These are phyloP conservation scores for Nothophaeocryptopus gaeumannii DNA, from an alignment of 2,329 filamentous ascomycete genomes.

Conservation along the genomic window DNA sequence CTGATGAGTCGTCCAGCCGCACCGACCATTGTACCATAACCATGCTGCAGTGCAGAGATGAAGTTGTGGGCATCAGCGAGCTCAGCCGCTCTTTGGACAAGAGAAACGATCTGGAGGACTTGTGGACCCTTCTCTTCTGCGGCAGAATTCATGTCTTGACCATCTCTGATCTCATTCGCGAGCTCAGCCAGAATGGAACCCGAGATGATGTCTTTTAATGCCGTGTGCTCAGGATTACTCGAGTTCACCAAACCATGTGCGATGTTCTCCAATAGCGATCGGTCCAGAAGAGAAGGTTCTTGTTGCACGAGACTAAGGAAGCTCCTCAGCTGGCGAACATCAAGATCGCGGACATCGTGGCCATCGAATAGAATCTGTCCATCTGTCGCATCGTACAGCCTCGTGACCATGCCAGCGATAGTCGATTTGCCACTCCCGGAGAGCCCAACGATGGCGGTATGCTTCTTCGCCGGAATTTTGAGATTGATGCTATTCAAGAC, in stretches of 20 bases:
- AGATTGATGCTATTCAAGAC: constrained; percentile 40
- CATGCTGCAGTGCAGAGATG: constrained; percentile 52
- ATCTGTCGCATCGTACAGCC: constrained; percentile 38
- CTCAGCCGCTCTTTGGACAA: constrained; percentile 50
- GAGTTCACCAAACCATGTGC: constrained; percentile 40
- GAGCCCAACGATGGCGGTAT: constrained; percentile 42
- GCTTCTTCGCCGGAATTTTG: constrained; percentile 32
- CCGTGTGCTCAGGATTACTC: not conserved
- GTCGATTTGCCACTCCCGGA: constrained; percentile 44
- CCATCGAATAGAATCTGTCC: constrained; percentile 37
- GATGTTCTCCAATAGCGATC: constrained; percentile 54
- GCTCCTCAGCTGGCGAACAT: constrained; percentile 37
- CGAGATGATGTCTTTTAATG: constrained; percentile 6
- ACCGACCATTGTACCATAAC: constrained; percentile 51
- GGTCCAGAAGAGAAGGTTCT: constrained; percentile 50
- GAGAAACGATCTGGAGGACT: constrained; percentile 50
- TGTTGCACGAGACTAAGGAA: constrained; percentile 45
- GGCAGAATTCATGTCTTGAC: constrained; percentile 47
- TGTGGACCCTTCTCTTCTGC: constrained; percentile 33
- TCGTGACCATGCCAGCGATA: constrained; percentile 36
- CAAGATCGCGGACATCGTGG: constrained; percentile 37
- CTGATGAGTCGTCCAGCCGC: constrained; percentile 26
- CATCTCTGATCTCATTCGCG: constrained; percentile 51
- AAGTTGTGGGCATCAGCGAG: constrained; percentile 57
- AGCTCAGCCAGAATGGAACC: constrained; percentile 40